These are phyloP conservation scores for Melanomma pulvis-pyrius DNA, from an alignment of 495 filamentous ascomycete species.

Conservation along the genomic window DNA sequence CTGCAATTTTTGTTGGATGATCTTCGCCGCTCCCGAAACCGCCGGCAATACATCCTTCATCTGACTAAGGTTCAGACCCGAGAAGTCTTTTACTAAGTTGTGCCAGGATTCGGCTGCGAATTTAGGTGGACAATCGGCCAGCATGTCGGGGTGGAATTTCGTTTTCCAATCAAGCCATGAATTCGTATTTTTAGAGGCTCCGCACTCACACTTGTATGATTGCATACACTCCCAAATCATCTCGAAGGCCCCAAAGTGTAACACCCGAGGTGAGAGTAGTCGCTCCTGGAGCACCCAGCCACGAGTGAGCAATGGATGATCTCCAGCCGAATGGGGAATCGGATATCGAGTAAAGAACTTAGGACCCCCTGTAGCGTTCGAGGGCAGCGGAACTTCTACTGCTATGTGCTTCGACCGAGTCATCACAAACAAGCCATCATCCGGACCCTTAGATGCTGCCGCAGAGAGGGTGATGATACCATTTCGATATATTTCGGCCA, in stretches of 20 bases:
- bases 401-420: neutral
- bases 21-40: slow-evolving; percentile 16
- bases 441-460: neutral
- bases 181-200: neutral
- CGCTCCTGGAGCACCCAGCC: slow-evolving; percentile 29
- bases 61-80: neutral
- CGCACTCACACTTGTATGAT: neutral
- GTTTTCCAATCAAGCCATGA: neutral
- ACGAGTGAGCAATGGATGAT: slow-evolving; percentile 14
- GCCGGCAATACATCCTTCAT: slow-evolving; percentile 11
- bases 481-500: slow-evolving; percentile 26
- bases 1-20: neutral
- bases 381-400: neutral
- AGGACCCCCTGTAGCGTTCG: neutral
- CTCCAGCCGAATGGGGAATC: neutral
- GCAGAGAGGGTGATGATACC: slow-evolving; percentile 18
- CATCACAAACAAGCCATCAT: slow-evolving; percentile 7
- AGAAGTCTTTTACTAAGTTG: neutral
- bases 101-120: neutral
- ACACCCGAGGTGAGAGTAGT: slow-evolving; percentile 12
- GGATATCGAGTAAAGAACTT: neutral
- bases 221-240: slow-evolving; percentile 22
- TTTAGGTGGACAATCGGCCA: neutral
- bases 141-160: neutral
- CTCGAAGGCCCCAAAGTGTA: slow-evolving; percentile 20